Base-by-base conservation (phyloP, 2,329 filamentous ascomycete genomes). In the Knoxdaviesia capensis region DNA sequence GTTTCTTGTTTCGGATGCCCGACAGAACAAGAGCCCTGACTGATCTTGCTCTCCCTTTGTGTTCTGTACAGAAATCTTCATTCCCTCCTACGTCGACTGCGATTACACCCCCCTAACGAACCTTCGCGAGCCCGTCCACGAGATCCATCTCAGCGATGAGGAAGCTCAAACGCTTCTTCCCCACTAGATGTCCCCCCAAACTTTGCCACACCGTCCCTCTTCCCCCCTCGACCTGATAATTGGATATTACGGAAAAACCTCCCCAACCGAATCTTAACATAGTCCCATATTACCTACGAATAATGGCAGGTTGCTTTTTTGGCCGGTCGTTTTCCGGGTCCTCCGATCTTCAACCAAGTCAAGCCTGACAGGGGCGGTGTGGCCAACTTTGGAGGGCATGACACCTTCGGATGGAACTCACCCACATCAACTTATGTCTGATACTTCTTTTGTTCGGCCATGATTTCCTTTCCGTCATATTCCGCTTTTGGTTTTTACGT, bases 101-200 rank as follows among this genome's bases (percentile, higher is more conserved):
- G 77, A 84, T 50, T 81, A 81, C 54, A 69, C 75, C 34, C 79
- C 81, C 36, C 69, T 87, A 53, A 80, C 86, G 57, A 75, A 79
- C 56, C 74, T 74, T 49, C 77, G 77, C 53, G 81, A 87, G 49
- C 80, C 80, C 1, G 79, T 88, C 40, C 66, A 82, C 59, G 82
- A 88, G 54, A 86, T 88, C 49, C 64, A 73, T 44, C 64, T 88
- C 44, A 85, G 71, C 50, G 81, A 88, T 48, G 81, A 87, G 57
- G 82, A 88, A 60, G 68, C 74, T 43, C 73, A 72, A 50, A 64
- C 68, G 48, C 74, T 83, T 63, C 64, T 81, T 39, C 79, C 79
- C 5, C 69, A 76, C 60, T 78, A 59, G 61, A 48, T 41, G 30
- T 34, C 43, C 5, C 40, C 40, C 20, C n/a, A 36, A 32, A 11